Percentiles rank a stretch among this genome's conserved stretches.
phyloP scores from a whole-genome alignment of 768 basidiomycete genomes.

The Phanerodontia chrysosporium region DNA sequence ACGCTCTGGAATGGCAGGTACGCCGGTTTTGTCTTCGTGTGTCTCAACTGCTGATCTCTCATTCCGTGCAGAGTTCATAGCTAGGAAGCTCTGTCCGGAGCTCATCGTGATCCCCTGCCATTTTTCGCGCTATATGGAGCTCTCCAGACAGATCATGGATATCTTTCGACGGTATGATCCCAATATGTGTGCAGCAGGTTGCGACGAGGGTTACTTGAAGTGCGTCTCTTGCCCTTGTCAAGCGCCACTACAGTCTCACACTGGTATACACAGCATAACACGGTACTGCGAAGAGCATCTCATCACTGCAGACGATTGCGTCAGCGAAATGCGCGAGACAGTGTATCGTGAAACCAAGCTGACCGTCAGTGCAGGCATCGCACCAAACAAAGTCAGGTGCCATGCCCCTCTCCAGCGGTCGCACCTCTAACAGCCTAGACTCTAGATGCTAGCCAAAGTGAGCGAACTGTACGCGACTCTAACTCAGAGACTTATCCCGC shows the following conservation, averaged over 20 bases:
- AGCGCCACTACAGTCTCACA: neutral
- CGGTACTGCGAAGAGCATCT: constrained; percentile 68
- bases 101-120: constrained; percentile 65
- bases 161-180: constrained; percentile 72
- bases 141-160: constrained; percentile 67
- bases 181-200: constrained; percentile 68
- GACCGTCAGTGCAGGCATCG: constrained; percentile 93
- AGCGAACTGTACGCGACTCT: neutral
- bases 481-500: neutral
- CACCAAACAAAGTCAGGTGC: constrained; percentile 79
- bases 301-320: constrained; percentile 68
- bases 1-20: constrained; percentile 94
- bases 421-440: constrained; percentile 22
- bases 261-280: constrained; percentile 60
- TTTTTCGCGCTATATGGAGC: constrained; percentile 59
- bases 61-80: constrained; percentile 66
- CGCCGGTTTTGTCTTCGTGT: constrained; percentile 13
- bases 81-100: constrained; percentile 89
- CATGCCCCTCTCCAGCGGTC: neutral
- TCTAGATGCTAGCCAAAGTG: constrained; percentile 85
- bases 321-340: constrained; percentile 66
- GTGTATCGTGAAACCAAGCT: constrained; percentile 77
- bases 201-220: constrained; percentile 94
- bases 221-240: constrained; percentile 32
- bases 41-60: neutral